These are phyloP conservation scores for Poronia punctata DNA, from an alignment of 495 filamentous ascomycete species.

Conservation along the genomic window DNA sequence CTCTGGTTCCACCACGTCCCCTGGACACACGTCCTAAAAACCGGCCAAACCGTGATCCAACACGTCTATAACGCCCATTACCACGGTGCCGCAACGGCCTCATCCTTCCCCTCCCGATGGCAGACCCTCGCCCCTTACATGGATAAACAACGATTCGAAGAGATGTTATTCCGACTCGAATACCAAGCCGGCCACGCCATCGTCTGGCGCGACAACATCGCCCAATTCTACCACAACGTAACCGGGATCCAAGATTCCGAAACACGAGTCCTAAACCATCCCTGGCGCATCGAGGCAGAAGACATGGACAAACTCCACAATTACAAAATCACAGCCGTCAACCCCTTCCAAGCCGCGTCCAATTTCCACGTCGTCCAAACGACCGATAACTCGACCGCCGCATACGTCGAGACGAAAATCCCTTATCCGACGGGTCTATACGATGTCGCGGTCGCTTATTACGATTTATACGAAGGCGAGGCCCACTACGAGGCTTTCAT, in stretches of 20 bases:
- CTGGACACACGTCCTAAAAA: conserved; percentile 58
- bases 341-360: conserved; percentile 51
- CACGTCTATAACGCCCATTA: conserved; percentile 72
- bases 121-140: conserved; percentile 46
- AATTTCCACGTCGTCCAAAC: conserved; percentile 26
- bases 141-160: conserved; percentile 54
- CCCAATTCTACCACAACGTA: conserved; percentile 52
- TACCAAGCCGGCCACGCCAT: conserved; percentile 65
- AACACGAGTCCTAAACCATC: conserved; percentile 50
- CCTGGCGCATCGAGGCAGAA: conserved; percentile 60
- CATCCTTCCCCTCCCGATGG: conserved; percentile 51
- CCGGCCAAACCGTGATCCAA: conserved; percentile 65
- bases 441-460: conserved; percentile 60
- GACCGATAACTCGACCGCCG: conserved; percentile 37
- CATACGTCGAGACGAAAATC: conserved; percentile 42
- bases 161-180: conserved; percentile 47
- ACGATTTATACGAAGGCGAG: conserved; percentile 50
- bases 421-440: conserved; percentile 47
- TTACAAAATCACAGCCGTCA: conserved; percentile 44
- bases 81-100: conserved; percentile 50
- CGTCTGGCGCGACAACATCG: conserved; percentile 62
- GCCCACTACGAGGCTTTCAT: conserved; percentile 48
- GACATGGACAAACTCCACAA: conserved; percentile 50
- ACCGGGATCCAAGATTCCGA: conserved; percentile 50
- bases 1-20: conserved; percentile 73